Percentiles rank a stretch among this genome's conserved stretches.
These are phyloP conservation scores for Coemansia sp. DNA, from an alignment of 192 early-diverging fungal genomes.

Conservation along the genomic window DNA sequence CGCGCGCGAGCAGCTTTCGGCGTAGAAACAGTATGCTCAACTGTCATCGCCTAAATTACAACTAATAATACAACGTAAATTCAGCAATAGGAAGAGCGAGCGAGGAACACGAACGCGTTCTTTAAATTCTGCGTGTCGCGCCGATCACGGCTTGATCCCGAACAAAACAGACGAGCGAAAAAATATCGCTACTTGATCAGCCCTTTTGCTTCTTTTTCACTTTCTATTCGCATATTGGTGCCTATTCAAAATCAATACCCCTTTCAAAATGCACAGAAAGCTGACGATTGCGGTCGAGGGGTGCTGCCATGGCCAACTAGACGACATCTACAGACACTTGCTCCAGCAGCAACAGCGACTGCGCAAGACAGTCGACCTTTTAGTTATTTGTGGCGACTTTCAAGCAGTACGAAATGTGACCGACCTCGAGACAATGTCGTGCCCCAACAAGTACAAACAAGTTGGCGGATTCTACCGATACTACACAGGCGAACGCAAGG, in stretches of 20 bases:
- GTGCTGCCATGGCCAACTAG: slow-evolving; percentile 94
- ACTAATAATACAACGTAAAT: not conserved
- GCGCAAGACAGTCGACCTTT: slow-evolving; percentile 75
- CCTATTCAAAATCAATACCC: not conserved
- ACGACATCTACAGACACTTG: slow-evolving; percentile 79
- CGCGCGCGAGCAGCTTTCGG: slow-evolving; percentile 7
- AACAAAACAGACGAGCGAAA: no score
- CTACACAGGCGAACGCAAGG: slow-evolving; percentile 76
- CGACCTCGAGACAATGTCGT: slow-evolving; percentile 79
- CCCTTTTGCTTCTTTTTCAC: not conserved
- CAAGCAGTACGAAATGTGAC: slow-evolving; percentile 83
- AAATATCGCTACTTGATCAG: no score
- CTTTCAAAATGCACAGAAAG: slow-evolving; percentile 16
- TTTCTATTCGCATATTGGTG: not conserved
- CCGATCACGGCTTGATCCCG: not conserved
- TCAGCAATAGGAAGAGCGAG: not conserved
- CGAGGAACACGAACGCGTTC: not conserved
- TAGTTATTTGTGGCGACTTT: slow-evolving; percentile 98
- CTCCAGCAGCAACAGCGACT: slow-evolving; percentile 51
- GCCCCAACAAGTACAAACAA: slow-evolving; percentile 80
- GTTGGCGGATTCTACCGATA: slow-evolving; percentile 92
- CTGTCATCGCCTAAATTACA: not conserved
- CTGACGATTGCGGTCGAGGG: slow-evolving; percentile 85
- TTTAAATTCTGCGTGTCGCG: not conserved
- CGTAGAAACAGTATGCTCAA: not conserved